Conservation (phyloP, 306 rosid species). For the Fragaria nilgerrensis region DNA sequence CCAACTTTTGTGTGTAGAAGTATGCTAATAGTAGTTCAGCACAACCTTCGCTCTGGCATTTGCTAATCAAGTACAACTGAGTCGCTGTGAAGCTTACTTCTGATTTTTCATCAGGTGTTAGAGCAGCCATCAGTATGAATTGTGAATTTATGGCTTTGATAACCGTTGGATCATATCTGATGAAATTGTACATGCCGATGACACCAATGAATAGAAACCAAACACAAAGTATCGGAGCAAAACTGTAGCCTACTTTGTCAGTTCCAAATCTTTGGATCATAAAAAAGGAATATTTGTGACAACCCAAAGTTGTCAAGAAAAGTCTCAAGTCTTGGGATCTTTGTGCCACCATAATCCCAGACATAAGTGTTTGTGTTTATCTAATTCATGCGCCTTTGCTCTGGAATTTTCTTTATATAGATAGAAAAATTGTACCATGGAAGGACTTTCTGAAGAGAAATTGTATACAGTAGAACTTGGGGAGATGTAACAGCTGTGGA, state of each 20-base stretch:
- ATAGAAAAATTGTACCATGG: not conserved
- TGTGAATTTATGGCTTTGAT: constrained; percentile 64
- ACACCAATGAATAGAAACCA: constrained; percentile 62
- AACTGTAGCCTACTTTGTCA: constrained; percentile 70
- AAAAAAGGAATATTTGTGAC: constrained; percentile 32
- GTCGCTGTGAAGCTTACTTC: not conserved
- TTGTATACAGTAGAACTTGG: not conserved
- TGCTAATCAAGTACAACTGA: too few species aligned
- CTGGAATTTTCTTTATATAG: not conserved
- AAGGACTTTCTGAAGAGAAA: not conserved
- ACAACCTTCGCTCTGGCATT: too few species aligned
- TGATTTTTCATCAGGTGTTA: not conserved
- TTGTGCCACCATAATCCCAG: constrained; percentile 46
- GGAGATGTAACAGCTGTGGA: not conserved
- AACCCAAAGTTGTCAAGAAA: too few species aligned
- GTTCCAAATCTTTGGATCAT: constrained; percentile 77
- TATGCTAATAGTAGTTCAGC: too few species aligned
- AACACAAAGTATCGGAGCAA: constrained; percentile 66
- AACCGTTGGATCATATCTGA: constrained; percentile 54
- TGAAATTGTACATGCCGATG: constrained; percentile 60
- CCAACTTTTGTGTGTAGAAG: too few species aligned
- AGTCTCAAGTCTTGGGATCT: not conserved
- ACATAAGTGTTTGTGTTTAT: constrained; percentile 23
- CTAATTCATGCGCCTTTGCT: constrained; percentile 41
- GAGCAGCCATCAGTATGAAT: constrained; percentile 31